Conservation (phyloP, 2,329 filamentous ascomycete genomes). For the Clonostachys sp. region DNA sequence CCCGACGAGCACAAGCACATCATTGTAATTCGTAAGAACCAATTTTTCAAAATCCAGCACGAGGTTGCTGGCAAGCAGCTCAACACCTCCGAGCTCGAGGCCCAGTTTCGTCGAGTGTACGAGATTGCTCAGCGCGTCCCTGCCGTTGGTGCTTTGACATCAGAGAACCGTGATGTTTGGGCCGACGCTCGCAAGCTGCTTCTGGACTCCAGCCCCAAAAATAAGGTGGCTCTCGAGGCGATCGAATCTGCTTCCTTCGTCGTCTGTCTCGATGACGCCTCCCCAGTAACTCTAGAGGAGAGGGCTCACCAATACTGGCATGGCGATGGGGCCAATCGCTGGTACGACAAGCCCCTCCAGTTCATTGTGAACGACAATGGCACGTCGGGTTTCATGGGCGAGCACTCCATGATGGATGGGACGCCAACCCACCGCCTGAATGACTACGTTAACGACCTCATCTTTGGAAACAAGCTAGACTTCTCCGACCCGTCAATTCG, state of each 20-base stretch:
- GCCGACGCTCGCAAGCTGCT: conserved; percentile 76
- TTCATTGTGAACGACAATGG: conserved; percentile 99
- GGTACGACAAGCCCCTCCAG: conserved; percentile 97
- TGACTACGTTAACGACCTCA: conserved; percentile 87
- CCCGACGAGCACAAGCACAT: conserved; percentile 78
- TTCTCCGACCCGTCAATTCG: conserved; percentile 75
- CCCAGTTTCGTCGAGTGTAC: conserved; percentile 83
- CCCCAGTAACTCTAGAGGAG: conserved; percentile 90
- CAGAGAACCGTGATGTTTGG: conserved; percentile 92
- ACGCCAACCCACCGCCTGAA: conserved; percentile 96
- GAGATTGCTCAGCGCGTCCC: conserved; percentile 66
- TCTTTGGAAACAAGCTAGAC: conserved; percentile 92
- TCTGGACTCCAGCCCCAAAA: conserved; percentile 70
- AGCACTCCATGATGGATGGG: conserved; percentile 99
- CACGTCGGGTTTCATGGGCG: conserved; percentile 94
- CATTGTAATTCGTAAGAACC: conserved; percentile 87
- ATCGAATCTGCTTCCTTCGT: conserved; percentile 90
- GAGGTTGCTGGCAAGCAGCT: conserved; percentile 80
- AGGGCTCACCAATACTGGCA: conserved; percentile 97
- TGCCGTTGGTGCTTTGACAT: conserved; percentile 79
- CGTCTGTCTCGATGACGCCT: conserved; percentile 87
- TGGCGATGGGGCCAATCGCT: conserved; percentile 90
- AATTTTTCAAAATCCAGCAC: conserved; percentile 89
- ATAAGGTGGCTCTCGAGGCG: conserved; percentile 70
- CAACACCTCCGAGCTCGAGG: conserved; percentile 83